Base-by-base conservation (phyloP, 2,329 filamentous ascomycete genomes). In the Grosmannia clavigera region DNA sequence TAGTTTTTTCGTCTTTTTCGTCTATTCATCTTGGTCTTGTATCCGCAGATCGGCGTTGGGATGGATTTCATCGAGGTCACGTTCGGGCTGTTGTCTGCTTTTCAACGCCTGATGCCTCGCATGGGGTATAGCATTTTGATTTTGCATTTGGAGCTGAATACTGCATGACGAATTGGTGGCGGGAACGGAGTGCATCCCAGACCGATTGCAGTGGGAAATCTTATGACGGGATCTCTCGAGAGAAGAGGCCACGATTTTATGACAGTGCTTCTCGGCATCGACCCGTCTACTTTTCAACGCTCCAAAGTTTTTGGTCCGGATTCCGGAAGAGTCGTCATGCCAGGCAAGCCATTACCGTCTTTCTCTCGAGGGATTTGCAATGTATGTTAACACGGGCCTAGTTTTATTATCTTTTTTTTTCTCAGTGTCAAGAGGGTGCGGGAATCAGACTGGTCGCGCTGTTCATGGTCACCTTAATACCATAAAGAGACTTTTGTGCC, bases 331-430 rank as follows among this genome's bases (percentile, higher is more conserved):
- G 31, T 48, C 57, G 71, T 75, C 72, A 78, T 73, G 74, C 76
- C 78, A 82, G 81, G 81, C 81, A 82, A 80, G 81, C 81, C 80
- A 83, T 83, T 82, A 83, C 85, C 82, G 81, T 85, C 82, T 83
- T 85, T 81, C 78, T 79, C 54, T 59, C 76, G 74, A 74, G 71
- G 70, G 69, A 25, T 71, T 67, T 68, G 69, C 74, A 73, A 82
- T 86, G 83, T 86, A 86, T 78, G 82, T 85, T 85, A 85, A 84
- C 76, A 68, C 73, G 71, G 66, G 67, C 70, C 69, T 61, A 62
- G 62, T 58, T 61, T 58, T 57, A n/a, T 22, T 27, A 33, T 57
- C 10, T 35, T 22, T 50, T 38, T 22, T 58, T 22, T 60, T 40
- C 31, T 27, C 31, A 9, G 54, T 60, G 27, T 38, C 35, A 48